phyloP scores from a whole-genome alignment of 2,329 filamentous ascomycete genomes.

The Colletotrichum kahawae region DNA sequence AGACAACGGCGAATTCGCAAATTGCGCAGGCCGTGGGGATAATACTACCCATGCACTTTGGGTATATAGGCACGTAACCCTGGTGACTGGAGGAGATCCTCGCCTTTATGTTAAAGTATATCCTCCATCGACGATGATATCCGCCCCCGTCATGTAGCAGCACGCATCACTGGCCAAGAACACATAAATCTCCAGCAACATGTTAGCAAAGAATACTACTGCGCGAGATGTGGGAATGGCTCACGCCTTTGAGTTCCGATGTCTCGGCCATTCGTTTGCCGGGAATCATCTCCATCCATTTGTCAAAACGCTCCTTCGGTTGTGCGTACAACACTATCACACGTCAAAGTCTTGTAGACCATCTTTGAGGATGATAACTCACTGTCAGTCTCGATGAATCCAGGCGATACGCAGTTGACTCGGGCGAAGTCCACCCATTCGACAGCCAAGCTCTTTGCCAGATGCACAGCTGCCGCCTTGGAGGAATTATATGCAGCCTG shows the following conservation, averaged over 20 bases:
- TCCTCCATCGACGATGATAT: conserved; percentile 53
- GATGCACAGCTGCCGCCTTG: conserved; percentile 45
- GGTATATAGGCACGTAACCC: too few relatives aligned
- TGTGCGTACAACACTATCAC: conserved; percentile 18
- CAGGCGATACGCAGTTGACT: conserved; percentile 44
- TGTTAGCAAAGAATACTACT: background rate
- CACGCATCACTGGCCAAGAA: conserved; percentile 52
- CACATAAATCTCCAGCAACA: conserved; percentile 42
- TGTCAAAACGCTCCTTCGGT: conserved; percentile 20
- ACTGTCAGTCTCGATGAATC: conserved; percentile 21
- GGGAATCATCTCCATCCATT: conserved; percentile 24
- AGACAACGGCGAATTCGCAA: background rate
- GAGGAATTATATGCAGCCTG: conserved; percentile 47
- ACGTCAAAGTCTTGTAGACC: background rate
- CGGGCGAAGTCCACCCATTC: conserved; percentile 48
- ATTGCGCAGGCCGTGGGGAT: background rate
- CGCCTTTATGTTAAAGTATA: conserved; percentile 33
- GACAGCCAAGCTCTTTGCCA: conserved; percentile 44
- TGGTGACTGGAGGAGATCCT: background rate
- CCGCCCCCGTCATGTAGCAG: conserved; percentile 52
- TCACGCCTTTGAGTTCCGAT: conserved; percentile 25
- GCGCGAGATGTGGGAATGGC: background rate
- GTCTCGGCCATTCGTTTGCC: conserved; percentile 21
- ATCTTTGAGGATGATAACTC: background rate
- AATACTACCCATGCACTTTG: background rate